Percentiles rank a stretch among this genome's conserved stretches.
These are phyloP conservation scores for Chamaecyparis obtusa DNA, from an alignment of 75 land plant genomes.

Conservation along the genomic window DNA sequence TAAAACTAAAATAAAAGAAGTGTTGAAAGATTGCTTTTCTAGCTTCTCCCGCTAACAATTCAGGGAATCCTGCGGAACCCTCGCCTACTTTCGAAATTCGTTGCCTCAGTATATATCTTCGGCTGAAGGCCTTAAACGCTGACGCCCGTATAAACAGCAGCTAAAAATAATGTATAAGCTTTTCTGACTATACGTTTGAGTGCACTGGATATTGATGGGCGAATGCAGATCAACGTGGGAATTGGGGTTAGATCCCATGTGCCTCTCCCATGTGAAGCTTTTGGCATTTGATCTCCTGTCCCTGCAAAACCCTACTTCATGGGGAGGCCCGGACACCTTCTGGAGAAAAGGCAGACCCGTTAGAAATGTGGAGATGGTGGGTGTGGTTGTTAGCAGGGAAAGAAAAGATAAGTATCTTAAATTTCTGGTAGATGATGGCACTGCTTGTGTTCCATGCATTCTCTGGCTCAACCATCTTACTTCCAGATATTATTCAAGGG, in stretches of 20 bases:
- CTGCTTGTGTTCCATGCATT: constrained; percentile 71
- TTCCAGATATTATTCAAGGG: constrained; percentile 17
- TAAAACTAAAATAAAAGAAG: too few relatives aligned
- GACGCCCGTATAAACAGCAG: too few relatives aligned
- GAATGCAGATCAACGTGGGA: constrained; percentile 8
- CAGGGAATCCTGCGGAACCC: too few relatives aligned
- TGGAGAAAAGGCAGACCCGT: constrained; percentile 40
- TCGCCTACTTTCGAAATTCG: too few relatives aligned
- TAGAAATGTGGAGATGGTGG: constrained; percentile 53
- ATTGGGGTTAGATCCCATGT: constrained; percentile 34
- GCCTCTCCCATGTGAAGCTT: constrained; percentile 49
- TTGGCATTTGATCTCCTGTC: constrained; percentile 52
- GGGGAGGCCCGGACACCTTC: constrained; percentile 22
- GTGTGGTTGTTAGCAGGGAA: constrained; percentile 48
- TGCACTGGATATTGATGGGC: background rate
- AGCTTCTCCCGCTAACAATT: too few relatives aligned
- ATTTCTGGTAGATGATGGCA: constrained; percentile 84
- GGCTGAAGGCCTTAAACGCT: too few relatives aligned
- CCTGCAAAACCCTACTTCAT: constrained; percentile 10
- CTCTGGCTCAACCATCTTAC: constrained; percentile 54
- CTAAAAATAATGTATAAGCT: too few relatives aligned
- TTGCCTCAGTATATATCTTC: too few relatives aligned
- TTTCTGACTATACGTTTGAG: background rate
- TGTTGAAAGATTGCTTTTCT: too few relatives aligned
- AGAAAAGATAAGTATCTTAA: constrained; percentile 54